Base-by-base conservation (phyloP, 495 filamentous ascomycete species). In the Penicillium lagena region DNA sequence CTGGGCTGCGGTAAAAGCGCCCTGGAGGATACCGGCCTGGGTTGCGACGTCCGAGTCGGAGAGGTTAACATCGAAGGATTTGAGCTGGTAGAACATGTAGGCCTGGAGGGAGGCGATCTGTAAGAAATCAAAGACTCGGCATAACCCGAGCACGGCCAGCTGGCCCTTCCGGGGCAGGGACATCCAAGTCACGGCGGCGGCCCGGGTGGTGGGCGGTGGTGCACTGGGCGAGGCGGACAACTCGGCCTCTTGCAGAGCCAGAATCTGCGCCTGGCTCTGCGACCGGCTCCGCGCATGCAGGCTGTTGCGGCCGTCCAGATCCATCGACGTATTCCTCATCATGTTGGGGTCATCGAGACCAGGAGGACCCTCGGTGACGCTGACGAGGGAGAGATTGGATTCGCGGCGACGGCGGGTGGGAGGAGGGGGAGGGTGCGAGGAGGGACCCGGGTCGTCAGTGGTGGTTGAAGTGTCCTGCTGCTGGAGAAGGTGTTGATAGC, bases 11-110 rank as follows among this genome's bases (percentile, higher is more conserved):
- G 87, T 87, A 58, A 93, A 95, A 47, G 79, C 79, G 30, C 83
- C 86, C 49, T 87, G 82, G 35, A 95, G 70, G 29, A 91, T 74
- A 39, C 88, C 88, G 4, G 85, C 87, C 51, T 91, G 88, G 15
- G 75, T 78, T 7, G 88, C 79, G 46, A 93, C 87, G 32, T 77
- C 76, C 1, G 83, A 76, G 52, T 83, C 78, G 14, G 83, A 75
- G 13, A 87, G 71, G 31, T 61, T 75, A 37, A 73, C 69, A 32
- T 84, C 75, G 47, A 88, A 87, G 56, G 82, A 88, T 58, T 79
- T 80, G 35, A 88, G 71, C 64, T 86, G 82, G 51, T 86, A 87
- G 59, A 86, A 87, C 81, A 90, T 85, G 63, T 89, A 90, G 4
- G 84, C 72, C 58, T 76, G 70, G 35, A 75, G 43, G 7, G 72